These are phyloP conservation scores for Lasiodiplodia gonubiensis DNA, from an alignment of 2,329 filamentous ascomycete genomes.

Conservation along the genomic window DNA sequence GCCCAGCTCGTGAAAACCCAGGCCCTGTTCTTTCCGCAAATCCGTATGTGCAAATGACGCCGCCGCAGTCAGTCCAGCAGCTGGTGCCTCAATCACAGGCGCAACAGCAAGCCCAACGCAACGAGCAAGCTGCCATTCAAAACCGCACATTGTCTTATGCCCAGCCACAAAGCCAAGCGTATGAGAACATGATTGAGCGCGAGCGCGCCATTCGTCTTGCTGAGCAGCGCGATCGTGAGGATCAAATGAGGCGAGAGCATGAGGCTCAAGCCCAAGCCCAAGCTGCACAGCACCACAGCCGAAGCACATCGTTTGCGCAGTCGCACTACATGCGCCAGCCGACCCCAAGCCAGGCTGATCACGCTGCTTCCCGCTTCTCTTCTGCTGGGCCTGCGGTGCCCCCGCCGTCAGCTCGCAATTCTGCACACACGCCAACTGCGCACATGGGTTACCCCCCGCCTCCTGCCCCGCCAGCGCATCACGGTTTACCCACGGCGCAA, in stretches of 20 bases:
- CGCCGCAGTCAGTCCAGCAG: slow-evolving; percentile 22
- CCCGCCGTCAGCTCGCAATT: slow-evolving; percentile 10
- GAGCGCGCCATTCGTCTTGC: slow-evolving; percentile 23
- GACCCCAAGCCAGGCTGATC: slow-evolving; percentile 24
- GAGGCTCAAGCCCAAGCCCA: slow-evolving; percentile 22
- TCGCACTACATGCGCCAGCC: slow-evolving; percentile 23
- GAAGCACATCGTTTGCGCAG: slow-evolving; percentile 17
- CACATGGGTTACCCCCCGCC: slow-evolving; percentile 25
- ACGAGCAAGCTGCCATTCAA: slow-evolving; percentile 15
- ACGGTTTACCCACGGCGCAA: not conserved
- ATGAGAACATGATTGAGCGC: slow-evolving; percentile 19
- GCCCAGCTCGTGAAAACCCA: slow-evolving; percentile 4
- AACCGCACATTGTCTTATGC: slow-evolving; percentile 22
- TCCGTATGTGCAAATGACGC: slow-evolving; percentile 27
- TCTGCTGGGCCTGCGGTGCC: slow-evolving; percentile 14
- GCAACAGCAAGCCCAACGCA: slow-evolving; percentile 21
- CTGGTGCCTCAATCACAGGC: slow-evolving; percentile 11
- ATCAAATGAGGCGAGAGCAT: slow-evolving; percentile 20
- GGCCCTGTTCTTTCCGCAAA: slow-evolving; percentile 22
- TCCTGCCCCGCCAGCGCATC: slow-evolving; percentile 20
- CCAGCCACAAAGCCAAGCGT: slow-evolving; percentile 12
- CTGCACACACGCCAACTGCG: slow-evolving; percentile 22
- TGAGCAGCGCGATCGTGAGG: slow-evolving; percentile 20
- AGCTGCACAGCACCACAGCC: slow-evolving; percentile 17
- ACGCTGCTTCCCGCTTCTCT: slow-evolving; percentile 20